Conservation (phyloP, 768 basidiomycete species). For the Lactifluus echinatus region DNA sequence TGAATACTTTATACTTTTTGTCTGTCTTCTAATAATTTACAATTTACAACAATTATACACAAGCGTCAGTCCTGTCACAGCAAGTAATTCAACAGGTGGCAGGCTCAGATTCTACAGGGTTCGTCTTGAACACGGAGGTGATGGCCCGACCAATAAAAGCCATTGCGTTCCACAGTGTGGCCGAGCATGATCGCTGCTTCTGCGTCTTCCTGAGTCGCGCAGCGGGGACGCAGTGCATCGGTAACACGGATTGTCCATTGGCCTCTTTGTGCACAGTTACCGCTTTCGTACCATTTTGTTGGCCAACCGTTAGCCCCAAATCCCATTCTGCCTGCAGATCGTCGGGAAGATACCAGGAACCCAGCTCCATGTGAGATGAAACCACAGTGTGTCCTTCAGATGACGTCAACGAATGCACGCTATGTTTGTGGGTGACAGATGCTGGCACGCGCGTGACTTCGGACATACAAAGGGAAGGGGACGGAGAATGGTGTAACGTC, state of each 20-base stretch:
- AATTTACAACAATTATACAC: neutral
- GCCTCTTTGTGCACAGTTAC: neutral
- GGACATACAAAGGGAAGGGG: slow-evolving; percentile 9
- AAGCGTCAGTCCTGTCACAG: neutral
- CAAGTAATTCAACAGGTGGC: neutral
- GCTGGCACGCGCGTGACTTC: slow-evolving; percentile 10
- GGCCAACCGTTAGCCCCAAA: neutral
- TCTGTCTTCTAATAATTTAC: slow-evolving; percentile 4
- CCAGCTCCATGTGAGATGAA: slow-evolving; percentile 5
- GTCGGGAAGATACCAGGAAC: slow-evolving; percentile 15
- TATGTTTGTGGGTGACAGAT: slow-evolving; percentile 9
- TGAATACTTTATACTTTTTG: too few species aligned
- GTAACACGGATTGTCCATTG: slow-evolving; percentile 1
- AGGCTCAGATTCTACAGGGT: neutral
- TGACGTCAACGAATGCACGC: slow-evolving; percentile 12
- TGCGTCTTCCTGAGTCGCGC: slow-evolving; percentile 11
- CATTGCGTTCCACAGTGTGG: slow-evolving; percentile 9
- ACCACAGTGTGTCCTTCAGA: slow-evolving; percentile 4
- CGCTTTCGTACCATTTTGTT: neutral
- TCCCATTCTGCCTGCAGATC: slow-evolving; percentile 11
- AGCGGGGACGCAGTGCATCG: slow-evolving; percentile 15
- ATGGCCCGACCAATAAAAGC: slow-evolving; percentile 11
- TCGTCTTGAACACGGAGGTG: slow-evolving; percentile 5
- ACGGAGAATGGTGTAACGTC: neutral
- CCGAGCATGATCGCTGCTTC: slow-evolving; percentile 16